Percentiles rank a stretch among this genome's conserved stretches.
Conservation (phyloP, 176 grass and related monocot genomes). For the Triticum timopheevii region DNA sequence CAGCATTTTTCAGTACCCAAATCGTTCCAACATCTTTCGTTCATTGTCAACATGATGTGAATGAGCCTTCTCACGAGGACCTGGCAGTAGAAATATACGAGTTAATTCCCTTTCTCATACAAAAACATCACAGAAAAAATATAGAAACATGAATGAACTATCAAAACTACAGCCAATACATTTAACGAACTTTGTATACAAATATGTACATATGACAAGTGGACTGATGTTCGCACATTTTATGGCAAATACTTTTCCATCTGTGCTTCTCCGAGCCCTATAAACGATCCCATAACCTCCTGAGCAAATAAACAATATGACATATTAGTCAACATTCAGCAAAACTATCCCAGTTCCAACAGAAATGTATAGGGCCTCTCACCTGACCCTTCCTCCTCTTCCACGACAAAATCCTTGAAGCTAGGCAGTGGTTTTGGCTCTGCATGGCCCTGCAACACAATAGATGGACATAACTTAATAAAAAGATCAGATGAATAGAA, state of each 20-base stretch:
- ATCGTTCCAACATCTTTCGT: constrained; percentile 82
- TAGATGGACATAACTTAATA: constrained; percentile 8
- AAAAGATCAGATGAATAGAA: not conserved
- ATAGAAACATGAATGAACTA: not conserved
- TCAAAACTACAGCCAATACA: not conserved
- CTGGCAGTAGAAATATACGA: constrained; percentile 48
- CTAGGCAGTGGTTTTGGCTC: constrained; percentile 60
- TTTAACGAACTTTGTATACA: constrained; percentile 8
- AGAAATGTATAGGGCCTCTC: constrained; percentile 19
- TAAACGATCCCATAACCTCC: constrained; percentile 95
- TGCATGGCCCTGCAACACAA: constrained; percentile 45
- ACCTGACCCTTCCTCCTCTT: constrained; percentile 99
- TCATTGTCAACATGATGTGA: constrained; percentile 90
- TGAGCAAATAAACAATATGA: constrained; percentile 30
- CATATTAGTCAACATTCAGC: constrained; percentile 13
- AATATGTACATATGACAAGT: not conserved
- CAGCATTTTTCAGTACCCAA: constrained; percentile 59
- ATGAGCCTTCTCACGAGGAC: constrained; percentile 83
- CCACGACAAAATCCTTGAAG: constrained; percentile 65
- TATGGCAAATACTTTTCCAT: constrained; percentile 77
- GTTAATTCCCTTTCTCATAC: constrained; percentile 29
- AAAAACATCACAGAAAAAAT: not conserved
- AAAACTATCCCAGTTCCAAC: not conserved
- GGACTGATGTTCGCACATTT: constrained; percentile 67
- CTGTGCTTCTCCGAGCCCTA: constrained; percentile 62